Conservation (phyloP, 1,284 basidiomycete species). For the Irpex sp. region DNA sequence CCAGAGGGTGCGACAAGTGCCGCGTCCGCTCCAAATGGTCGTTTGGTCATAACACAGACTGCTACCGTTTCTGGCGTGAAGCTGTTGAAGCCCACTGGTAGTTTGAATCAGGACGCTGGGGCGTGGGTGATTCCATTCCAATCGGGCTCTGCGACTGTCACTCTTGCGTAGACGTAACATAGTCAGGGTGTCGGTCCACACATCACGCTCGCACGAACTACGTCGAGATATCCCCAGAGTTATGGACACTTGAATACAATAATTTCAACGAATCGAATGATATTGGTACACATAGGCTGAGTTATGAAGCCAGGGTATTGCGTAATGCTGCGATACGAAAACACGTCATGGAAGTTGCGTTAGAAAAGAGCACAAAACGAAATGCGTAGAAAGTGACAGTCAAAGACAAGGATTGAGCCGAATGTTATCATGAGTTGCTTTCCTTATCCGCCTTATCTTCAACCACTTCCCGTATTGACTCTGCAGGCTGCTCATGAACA, state of each 20-base stretch:
- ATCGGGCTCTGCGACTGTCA: conserved; percentile 22
- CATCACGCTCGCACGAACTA: too few relatives aligned
- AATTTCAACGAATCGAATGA: neutral
- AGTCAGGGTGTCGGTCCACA: too few relatives aligned
- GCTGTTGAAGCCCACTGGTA: conserved; percentile 36
- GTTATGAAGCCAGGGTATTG: conserved; percentile 1
- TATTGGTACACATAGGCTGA: neutral
- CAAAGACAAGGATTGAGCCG: too few relatives aligned
- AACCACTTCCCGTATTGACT: conserved; percentile 20
- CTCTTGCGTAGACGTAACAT: conserved; percentile 13
- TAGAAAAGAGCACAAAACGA: too few relatives aligned
- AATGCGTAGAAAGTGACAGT: too few relatives aligned
- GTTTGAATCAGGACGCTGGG: conserved; percentile 40
- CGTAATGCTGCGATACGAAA: neutral
- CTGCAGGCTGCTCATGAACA: conserved; percentile 19
- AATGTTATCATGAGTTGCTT: too few relatives aligned
- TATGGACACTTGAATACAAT: neutral
- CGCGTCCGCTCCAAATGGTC: conserved; percentile 44
- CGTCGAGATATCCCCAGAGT: neutral
- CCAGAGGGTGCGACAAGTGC: conserved; percentile 37
- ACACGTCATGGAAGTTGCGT: too few relatives aligned
- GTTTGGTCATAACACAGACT: conserved; percentile 46
- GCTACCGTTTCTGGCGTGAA: conserved; percentile 36
- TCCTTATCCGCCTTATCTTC: conserved; percentile 20
- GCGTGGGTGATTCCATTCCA: conserved; percentile 45